Percentiles rank a stretch among this genome's conserved stretches.
phyloP scores from a whole-genome alignment of 2,329 filamentous ascomycete species.

The Shiraia sp. region DNA sequence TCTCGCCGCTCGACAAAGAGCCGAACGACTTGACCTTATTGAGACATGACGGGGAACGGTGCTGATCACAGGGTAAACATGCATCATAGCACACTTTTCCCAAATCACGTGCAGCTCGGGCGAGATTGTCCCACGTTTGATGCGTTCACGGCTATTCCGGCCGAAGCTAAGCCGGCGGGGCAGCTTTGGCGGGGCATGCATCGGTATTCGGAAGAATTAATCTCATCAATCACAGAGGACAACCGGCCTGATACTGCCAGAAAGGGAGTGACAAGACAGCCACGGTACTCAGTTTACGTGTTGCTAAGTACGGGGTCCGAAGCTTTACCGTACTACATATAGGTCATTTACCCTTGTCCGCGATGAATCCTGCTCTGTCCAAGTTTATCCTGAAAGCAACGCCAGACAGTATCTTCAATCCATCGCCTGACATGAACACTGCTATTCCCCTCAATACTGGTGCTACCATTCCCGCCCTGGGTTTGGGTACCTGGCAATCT shows the following conservation, averaged over 20 bases:
- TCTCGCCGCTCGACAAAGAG: constrained; percentile 29
- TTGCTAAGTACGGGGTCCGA: too few species aligned
- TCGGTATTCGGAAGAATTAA: constrained; percentile 42
- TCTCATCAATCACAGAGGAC: constrained; percentile 37
- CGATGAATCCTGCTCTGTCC: constrained; percentile 46
- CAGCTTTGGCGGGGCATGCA: constrained; percentile 24
- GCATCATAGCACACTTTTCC: constrained; percentile 28
- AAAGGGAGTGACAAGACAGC: constrained; percentile 4
- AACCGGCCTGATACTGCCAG: constrained; percentile 9
- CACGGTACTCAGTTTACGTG: too few species aligned
- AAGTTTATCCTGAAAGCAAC: constrained; percentile 47
- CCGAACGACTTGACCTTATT: constrained; percentile 1
- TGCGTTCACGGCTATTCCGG: too few species aligned
- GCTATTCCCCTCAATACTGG: constrained; percentile 47
- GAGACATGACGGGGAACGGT: constrained; percentile 4
- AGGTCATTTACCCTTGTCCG: constrained; percentile 15
- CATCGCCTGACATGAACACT: constrained; percentile 46
- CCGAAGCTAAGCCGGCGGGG: constrained; percentile 31
- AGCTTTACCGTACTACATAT: constrained; percentile 30
- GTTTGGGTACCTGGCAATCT: constrained; percentile 47
- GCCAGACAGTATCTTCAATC: constrained; percentile 41
- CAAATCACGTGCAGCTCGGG: constrained; percentile 25
- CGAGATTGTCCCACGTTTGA: constrained; percentile 22
- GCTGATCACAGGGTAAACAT: constrained; percentile 19
- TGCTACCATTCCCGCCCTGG: constrained; percentile 44